Percentiles rank a stretch among this genome's conserved stretches.
Evolutionary conservation across 768 basidiomycete genomes (phyloP).

Genomic region (Kwoniella dejecticola): DNA sequence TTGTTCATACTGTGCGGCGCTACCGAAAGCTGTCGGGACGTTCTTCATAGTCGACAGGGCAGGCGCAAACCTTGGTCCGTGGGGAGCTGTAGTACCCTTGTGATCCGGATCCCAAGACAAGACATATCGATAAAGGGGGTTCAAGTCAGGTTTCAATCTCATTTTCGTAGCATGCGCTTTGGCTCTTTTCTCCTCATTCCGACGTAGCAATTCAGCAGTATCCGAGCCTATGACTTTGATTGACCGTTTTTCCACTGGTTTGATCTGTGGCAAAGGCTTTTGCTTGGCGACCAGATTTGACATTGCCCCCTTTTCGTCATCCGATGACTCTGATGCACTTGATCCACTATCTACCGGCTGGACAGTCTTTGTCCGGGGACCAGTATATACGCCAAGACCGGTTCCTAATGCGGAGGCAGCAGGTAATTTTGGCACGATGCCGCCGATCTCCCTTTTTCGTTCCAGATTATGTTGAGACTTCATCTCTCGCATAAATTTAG

Average conservation of each 20-base stretch:
- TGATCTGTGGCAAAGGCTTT: conserved; percentile 59
- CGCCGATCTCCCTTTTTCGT: conserved; percentile 36
- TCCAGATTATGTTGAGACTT: conserved; percentile 24
- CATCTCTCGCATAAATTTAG: conserved; percentile 40
- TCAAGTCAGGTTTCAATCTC: conserved; percentile 80
- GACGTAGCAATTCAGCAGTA: conserved; percentile 23
- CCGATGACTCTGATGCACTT: conserved; percentile 46
- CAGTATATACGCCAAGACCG: conserved; percentile 41
- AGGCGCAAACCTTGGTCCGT: conserved; percentile 63
- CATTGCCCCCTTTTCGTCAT: conserved; percentile 55
- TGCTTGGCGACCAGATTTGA: conserved; percentile 65
- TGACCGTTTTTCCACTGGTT: conserved; percentile 30
- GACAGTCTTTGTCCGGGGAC: conserved; percentile 16
- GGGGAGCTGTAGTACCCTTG: conserved; percentile 58
- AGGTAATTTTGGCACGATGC: conserved; percentile 35
- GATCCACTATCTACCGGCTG: conserved; percentile 36
- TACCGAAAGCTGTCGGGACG: conserved; percentile 69
- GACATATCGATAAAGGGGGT: conserved; percentile 71
- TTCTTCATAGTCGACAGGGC: conserved; percentile 51
- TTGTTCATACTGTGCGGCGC: conserved; percentile 68
- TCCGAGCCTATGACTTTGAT: conserved; percentile 32
- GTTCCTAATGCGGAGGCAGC: conserved; percentile 36
- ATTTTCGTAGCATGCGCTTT: conserved; percentile 66
- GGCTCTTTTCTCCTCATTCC: conserved; percentile 64
- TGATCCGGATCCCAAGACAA: conserved; percentile 86